Conservation (phyloP, 129 eudicot genomes). For the Tagetes erecta region DNA sequence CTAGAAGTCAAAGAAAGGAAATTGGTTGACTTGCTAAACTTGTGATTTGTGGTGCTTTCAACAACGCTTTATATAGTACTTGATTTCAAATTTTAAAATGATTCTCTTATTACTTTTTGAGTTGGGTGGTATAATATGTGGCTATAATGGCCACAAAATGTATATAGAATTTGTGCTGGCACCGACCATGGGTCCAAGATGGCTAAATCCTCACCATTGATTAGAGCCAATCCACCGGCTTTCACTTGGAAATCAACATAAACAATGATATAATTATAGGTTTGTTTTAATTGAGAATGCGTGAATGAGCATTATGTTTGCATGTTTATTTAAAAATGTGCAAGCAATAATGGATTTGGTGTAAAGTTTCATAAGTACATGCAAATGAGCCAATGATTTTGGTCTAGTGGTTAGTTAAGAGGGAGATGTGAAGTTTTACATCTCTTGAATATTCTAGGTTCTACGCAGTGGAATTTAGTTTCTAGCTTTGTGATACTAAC, state of each 20-base stretch:
- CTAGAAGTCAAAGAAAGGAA: constrained; percentile 9
- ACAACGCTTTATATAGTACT: constrained; percentile 39
- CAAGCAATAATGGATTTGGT: background rate
- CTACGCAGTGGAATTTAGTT: no score
- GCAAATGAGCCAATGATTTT: no score
- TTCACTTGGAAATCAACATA: constrained; percentile 16
- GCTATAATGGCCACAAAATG: background rate
- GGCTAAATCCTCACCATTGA: constrained; percentile 19
- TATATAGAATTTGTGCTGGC: constrained; percentile 33
- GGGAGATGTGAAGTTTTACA: no score
- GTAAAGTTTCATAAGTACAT: background rate
- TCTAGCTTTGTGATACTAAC: no score
- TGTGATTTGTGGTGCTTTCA: constrained; percentile 28
- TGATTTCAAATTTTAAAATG: background rate
- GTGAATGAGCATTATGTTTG: background rate
- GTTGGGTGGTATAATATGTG: background rate
- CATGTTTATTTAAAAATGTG: constrained; percentile 19
- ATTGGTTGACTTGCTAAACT: constrained; percentile 18
- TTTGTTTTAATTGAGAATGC: background rate
- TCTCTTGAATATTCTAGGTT: no score
- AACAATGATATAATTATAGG: background rate
- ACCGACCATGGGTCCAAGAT: constrained; percentile 45
- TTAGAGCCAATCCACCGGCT: constrained; percentile 53
- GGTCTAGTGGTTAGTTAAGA: no score
- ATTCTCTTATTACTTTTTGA: background rate